phyloP scores from a whole-genome alignment of 2,329 filamentous ascomycete species.

The Fusarium sp. region DNA sequence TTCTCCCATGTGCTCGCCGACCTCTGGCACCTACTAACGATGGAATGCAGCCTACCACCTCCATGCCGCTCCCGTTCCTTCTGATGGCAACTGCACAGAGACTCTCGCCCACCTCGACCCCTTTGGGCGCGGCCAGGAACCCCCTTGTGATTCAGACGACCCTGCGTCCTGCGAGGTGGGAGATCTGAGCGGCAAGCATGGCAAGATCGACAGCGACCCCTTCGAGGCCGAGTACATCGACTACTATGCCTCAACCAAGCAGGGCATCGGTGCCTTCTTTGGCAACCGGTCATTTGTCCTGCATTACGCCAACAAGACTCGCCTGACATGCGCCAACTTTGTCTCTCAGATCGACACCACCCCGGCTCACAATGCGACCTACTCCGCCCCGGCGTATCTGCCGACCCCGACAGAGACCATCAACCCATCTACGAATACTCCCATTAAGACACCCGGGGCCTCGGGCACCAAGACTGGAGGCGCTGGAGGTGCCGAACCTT shows the following conservation, averaged over 20 bases:
- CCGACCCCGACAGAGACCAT: constrained; percentile 42
- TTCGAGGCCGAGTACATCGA: constrained; percentile 70
- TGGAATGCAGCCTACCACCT: constrained; percentile 76
- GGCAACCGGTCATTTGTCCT: constrained; percentile 77
- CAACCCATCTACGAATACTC: constrained; percentile 25
- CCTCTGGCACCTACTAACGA: constrained; percentile 20
- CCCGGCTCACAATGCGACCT: constrained; percentile 32
- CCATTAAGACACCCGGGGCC: constrained; percentile 18
- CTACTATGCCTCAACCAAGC: constrained; percentile 68
- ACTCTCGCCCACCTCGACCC: constrained; percentile 82
- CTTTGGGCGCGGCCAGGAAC: constrained; percentile 73
- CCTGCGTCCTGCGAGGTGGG: constrained; percentile 82
- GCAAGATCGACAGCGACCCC: constrained; percentile 68
- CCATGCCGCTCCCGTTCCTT: constrained; percentile 75
- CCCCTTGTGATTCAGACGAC: constrained; percentile 70
- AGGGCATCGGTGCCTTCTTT: constrained; percentile 70
- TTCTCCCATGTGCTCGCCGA: constrained; percentile 26
- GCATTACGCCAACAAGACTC: constrained; percentile 75
- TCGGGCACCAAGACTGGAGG: constrained; percentile 15
- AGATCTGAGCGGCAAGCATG: constrained; percentile 83
- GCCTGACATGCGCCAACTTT: constrained; percentile 78
- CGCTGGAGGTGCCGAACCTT: constrained; percentile 1
- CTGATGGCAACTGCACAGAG: constrained; percentile 79
- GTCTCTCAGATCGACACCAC: constrained; percentile 38
- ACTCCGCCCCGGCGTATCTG: constrained; percentile 36